These are phyloP conservation scores for Chenopodium formosanum DNA, from an alignment of 148 eudicot genomes.

Conservation along the genomic window DNA sequence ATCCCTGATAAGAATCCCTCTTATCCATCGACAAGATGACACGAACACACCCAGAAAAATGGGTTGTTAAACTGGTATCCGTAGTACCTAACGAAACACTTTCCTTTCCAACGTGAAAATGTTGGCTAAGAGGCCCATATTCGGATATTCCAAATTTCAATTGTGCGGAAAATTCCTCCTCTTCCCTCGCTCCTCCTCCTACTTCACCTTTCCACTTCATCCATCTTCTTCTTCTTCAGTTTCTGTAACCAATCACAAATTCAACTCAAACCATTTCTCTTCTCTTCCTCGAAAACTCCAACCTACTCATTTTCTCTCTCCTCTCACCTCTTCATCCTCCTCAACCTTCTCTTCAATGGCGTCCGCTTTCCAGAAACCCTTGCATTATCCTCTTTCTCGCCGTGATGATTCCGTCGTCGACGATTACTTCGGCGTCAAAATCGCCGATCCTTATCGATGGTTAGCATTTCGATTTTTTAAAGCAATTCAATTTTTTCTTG, in stretches of 20 bases:
- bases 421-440: conserved; percentile 45
- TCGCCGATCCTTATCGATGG: conserved; percentile 69
- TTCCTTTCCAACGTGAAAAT: neutral
- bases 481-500: neutral
- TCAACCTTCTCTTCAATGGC: conserved; percentile 26
- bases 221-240: neutral
- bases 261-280: neutral
- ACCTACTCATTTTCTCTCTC: neutral
- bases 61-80: too few relatives aligned
- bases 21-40: too few relatives aligned
- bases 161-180: neutral
- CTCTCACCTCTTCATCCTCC: neutral
- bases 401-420: conserved; percentile 55
- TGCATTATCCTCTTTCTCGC: conserved; percentile 46
- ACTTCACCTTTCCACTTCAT: neutral
- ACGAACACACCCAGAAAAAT: too few relatives aligned
- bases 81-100: neutral
- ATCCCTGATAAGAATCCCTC: too few relatives aligned
- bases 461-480: conserved; percentile 3
- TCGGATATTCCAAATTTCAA: conserved; percentile 1
- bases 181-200: neutral
- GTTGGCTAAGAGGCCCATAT: conserved; percentile 1
- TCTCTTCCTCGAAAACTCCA: neutral
- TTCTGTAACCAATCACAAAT: neutral
- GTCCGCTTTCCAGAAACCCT: conserved; percentile 27